Percentiles rank a stretch among this genome's conserved stretches.
Conservation (phyloP, 768 basidiomycete species). For the Filobasidium wieringae region DNA sequence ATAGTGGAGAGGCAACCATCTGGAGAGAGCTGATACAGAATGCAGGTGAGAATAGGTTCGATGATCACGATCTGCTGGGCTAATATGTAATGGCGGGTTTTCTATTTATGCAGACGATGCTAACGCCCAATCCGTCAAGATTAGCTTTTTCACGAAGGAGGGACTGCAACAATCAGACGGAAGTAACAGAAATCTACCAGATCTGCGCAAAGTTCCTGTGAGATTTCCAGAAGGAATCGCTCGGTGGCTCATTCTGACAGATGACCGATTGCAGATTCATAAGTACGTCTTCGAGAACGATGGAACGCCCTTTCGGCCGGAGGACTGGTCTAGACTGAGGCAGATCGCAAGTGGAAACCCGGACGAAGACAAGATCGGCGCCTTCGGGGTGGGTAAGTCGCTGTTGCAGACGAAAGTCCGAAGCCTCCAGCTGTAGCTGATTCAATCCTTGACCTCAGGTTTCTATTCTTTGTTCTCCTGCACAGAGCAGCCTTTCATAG, state of each 20-base stretch:
- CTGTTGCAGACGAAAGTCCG: conserved; percentile 91
- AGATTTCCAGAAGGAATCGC: conserved; percentile 39
- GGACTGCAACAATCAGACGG: conserved; percentile 40
- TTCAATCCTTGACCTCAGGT: conserved; percentile 54
- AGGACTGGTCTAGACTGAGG: conserved; percentile 69
- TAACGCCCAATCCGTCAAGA: conserved; percentile 56
- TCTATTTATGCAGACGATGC: no score
- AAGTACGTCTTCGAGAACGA: conserved; percentile 84
- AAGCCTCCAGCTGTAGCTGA: conserved; percentile 85
- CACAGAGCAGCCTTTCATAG: conserved; percentile 40
- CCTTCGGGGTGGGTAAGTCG: conserved; percentile 44
- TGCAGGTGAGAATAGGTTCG: no score
- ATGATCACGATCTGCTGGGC: conserved; percentile 41
- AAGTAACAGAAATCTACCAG: conserved; percentile 42
- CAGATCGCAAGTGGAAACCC: conserved; percentile 96
- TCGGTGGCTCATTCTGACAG: not conserved
- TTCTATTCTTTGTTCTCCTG: conserved; percentile 22
- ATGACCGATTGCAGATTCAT: conserved; percentile 45
- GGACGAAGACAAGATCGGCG: conserved; percentile 86
- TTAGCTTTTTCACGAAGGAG: conserved; percentile 59
- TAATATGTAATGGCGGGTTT: no score
- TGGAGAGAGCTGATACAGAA: conserved; percentile 86
- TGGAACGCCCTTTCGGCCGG: conserved; percentile 57
- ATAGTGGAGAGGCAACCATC: conserved; percentile 86
- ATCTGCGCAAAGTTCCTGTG: conserved; percentile 51